These are phyloP conservation scores for Scenedesmus sp. DNA, from an alignment of 163 green algal species.

Conservation along the genomic window DNA sequence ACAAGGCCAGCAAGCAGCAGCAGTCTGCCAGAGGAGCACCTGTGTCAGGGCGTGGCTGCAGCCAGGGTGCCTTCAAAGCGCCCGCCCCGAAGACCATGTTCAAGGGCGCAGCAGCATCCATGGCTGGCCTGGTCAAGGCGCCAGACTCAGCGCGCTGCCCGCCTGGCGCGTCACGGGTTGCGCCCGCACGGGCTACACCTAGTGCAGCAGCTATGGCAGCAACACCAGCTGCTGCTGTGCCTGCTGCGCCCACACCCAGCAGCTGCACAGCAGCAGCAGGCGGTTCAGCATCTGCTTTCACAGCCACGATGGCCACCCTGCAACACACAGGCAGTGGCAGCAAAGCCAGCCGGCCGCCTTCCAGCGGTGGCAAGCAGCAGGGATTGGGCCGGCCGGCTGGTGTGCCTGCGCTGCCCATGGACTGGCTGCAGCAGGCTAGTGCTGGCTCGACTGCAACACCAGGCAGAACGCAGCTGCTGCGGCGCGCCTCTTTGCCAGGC, in stretches of 20 bases:
- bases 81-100: slow-evolving; percentile 26
- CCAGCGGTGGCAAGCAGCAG: slow-evolving; percentile 32
- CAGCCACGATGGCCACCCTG: slow-evolving; percentile 46
- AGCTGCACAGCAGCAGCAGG: background rate
- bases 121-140: background rate
- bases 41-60: background rate
- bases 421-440: background rate
- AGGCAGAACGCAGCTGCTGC: slow-evolving; percentile 10
- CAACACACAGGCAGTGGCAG: slow-evolving; percentile 2
- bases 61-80: slow-evolving; percentile 25
- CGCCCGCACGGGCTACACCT: background rate
- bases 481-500: background rate
- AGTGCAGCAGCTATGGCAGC: background rate
- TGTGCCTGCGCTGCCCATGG: slow-evolving; percentile 38
- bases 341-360: slow-evolving; percentile 1
- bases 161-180: background rate
- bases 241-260: background rate
- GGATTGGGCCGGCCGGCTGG: background rate
- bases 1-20: slow-evolving; percentile 30
- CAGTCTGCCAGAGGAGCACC: background rate
- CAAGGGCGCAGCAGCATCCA: slow-evolving; percentile 18
- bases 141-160: background rate
- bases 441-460: background rate
- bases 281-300: slow-evolving; percentile 38
- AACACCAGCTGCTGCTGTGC: background rate